Evolutionary conservation across 2,329 filamentous ascomycete species (phyloP).

Genomic region (Trichoderma gracile): DNA sequence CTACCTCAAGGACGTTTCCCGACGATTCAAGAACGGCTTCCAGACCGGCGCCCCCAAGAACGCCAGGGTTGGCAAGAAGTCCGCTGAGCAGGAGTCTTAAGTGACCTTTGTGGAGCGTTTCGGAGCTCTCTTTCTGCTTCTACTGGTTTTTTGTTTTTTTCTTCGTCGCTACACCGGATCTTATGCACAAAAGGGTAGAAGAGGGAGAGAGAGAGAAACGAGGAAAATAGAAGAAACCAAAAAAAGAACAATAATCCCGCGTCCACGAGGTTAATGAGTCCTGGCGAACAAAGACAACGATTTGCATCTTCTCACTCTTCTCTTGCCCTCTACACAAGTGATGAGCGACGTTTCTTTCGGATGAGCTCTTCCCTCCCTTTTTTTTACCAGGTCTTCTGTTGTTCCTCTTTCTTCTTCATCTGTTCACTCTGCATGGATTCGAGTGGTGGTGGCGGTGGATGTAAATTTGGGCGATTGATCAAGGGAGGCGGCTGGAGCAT

Average conservation of each 20-base stretch:
- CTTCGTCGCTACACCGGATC: conserved; percentile 24
- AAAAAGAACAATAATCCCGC: conserved; percentile 17
- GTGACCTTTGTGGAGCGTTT: conserved; percentile 23
- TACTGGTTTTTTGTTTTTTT: conserved; percentile 17
- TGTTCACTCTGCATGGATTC: conserved; percentile 12
- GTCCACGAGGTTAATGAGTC: conserved; percentile 24
- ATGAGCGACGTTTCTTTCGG: conserved; percentile 18
- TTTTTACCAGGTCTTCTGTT: background rate
- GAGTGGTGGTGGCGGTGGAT: conserved; percentile 21
- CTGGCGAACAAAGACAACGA: conserved; percentile 5
- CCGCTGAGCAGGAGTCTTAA: conserved; percentile 43
- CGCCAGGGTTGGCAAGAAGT: conserved; percentile 51
- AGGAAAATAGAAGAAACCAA: conserved; percentile 21
- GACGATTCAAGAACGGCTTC: conserved; percentile 98
- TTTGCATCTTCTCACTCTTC: conserved; percentile 11
- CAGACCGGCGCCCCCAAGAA: conserved; percentile 85
- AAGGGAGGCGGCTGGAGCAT: conserved; percentile 37
- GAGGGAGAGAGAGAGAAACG: conserved; percentile 26
- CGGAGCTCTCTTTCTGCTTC: conserved; percentile 18
- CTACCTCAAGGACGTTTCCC: conserved; percentile 88
- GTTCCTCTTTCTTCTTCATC: background rate
- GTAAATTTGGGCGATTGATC: conserved; percentile 27
- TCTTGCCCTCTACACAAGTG: conserved; percentile 18
- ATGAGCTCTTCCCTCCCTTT: background rate
- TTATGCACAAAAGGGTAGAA: conserved; percentile 28